Base-by-base conservation (phyloP, 805 yeast genomes). In the Metschnikowia baotianmanensis region DNA sequence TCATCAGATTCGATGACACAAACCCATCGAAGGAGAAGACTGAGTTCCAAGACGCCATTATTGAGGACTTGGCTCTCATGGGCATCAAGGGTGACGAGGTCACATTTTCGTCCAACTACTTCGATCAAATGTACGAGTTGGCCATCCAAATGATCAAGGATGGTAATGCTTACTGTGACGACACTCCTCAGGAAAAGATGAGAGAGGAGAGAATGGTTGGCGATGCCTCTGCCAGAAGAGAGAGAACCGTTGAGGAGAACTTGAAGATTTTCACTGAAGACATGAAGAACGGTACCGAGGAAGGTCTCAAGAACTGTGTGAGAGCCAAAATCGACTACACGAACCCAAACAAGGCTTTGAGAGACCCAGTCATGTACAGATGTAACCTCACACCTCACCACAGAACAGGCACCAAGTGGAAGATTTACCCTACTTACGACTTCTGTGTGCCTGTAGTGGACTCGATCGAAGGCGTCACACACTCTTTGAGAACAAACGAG, bases 151-250 rank as follows among this genome's bases (percentile, higher is more conserved):
- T 91, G 81, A 93, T 93, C 74, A 86, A 87, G 68, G 96, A 86
- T 43, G 98, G 97, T 48, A 83, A 86, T 53, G 99, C 99, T 31
- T 93, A 93, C 72, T 86, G 96, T 74, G 99, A 93, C 62, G 98
- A 93, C 60, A 93, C 99, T 33, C 86, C 90, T 38, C 79, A 80
- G 56, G 98, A 91, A 59, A 76, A 78, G 64, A 93, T 93, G 99
- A 86, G 99, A 72, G 96, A 90, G 61, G 96, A 93, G 76, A 86
- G 99, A 78, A 88, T 87, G 86, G 96, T 88, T 50, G 99, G 99
- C 65, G 82, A 88, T 53, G 83, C 95, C 42, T 86, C 96, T 36
- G 82, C 77, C 35, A 85, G 96, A 73, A 85, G 99, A 74, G 93
- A 89, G 56, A 82, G 96, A 67, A 58, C 91, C 16, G 85, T 91